These are phyloP conservation scores for Neurospora intermedia DNA, from an alignment of 495 filamentous ascomycete species.

Conservation along the genomic window DNA sequence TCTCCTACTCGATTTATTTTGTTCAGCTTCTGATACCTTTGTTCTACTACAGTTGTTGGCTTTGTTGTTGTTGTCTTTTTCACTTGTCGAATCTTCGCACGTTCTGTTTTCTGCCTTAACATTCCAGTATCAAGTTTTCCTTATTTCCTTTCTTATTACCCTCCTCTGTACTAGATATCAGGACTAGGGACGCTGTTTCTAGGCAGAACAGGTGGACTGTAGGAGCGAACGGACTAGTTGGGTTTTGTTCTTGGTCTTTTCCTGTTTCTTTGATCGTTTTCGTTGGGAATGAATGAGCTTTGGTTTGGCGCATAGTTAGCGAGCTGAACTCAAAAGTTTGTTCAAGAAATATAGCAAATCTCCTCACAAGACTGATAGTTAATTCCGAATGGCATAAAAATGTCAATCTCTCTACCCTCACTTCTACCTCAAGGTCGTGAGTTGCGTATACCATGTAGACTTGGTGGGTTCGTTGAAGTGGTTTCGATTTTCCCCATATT, in stretches of 20 bases:
- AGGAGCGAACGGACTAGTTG: background rate
- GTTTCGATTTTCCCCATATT: background rate
- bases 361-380: background rate
- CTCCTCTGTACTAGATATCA: background rate
- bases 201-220: background rate
- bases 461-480: background rate
- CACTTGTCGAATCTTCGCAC: background rate
- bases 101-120: background rate
- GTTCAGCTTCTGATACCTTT: slow-evolving; percentile 24
- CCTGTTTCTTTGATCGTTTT: background rate
- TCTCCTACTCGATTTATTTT: background rate
- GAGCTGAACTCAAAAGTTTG: background rate
- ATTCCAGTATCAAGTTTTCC: background rate
- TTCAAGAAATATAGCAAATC: background rate
- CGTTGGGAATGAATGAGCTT: background rate
- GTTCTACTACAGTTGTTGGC: background rate
- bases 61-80: background rate
- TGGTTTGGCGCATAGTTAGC: background rate
- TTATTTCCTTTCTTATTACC: background rate
- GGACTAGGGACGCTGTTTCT: background rate
- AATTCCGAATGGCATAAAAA: background rate
- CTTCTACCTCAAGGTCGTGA: background rate
- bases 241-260: background rate
- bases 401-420: background rate
- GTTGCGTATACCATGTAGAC: background rate